These are phyloP conservation scores for Boletus coccyginus DNA, from an alignment of 768 basidiomycete genomes.

Conservation along the genomic window DNA sequence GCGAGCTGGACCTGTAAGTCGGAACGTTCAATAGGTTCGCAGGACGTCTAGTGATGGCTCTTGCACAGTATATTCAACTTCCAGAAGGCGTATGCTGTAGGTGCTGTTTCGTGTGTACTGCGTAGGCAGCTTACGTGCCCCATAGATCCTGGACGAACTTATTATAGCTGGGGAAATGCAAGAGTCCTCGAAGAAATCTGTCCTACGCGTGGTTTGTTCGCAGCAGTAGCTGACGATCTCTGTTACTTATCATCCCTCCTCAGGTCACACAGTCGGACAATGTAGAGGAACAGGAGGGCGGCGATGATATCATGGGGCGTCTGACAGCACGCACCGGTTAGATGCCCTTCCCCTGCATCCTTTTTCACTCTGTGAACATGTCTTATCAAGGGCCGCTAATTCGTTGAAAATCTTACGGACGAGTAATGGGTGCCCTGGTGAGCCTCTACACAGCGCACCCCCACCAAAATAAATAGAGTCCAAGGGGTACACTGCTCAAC, in stretches of 20 bases:
- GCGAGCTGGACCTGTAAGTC: conserved; percentile 87
- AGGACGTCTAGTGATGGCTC: background rate
- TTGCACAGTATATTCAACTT: conserved; percentile 88
- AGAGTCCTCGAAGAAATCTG: conserved; percentile 80
- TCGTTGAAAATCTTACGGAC: conserved; percentile 18
- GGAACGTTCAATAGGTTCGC: background rate
- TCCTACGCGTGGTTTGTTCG: conserved; percentile 52
- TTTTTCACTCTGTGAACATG: conserved; percentile 9
- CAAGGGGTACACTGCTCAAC: background rate
- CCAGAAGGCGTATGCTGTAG: conserved; percentile 88
- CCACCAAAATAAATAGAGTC: background rate
- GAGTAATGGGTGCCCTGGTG: background rate
- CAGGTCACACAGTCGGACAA: conserved; percentile 85
- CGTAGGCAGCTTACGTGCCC: background rate
- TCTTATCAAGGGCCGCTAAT: conserved; percentile 28
- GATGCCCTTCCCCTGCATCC: conserved; percentile 20
- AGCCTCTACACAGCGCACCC: background rate
- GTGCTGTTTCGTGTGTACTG: conserved; percentile 8
- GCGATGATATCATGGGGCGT: conserved; percentile 77
- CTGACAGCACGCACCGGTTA: conserved; percentile 73
- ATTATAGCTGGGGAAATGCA: conserved; percentile 93
- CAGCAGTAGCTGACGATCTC: conserved; percentile 6
- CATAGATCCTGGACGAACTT: conserved; percentile 85
- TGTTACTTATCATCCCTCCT: background rate
- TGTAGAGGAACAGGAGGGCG: conserved; percentile 82